Base-by-base conservation (phyloP, 1,284 basidiomycete species). In the Ustilago tritici region DNA sequence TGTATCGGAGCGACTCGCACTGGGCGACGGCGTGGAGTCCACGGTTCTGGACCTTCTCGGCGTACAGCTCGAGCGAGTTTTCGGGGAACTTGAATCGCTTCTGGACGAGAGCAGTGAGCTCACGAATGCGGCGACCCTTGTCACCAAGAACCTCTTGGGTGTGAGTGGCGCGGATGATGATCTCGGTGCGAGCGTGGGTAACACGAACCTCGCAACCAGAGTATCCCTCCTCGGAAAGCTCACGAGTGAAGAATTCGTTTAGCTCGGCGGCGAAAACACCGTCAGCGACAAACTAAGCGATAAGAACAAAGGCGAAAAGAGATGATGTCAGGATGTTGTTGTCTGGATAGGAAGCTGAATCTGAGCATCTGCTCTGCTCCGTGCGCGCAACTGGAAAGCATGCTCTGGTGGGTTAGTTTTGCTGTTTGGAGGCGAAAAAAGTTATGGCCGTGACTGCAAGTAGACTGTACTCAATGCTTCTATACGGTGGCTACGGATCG, bases 171-270 rank as follows among this genome's bases (percentile, higher is more conserved):
- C 97, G 95, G 89, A 99, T 98, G 90, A 99, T 99, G 88, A 99
- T 98, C 92, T 99, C 97, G 83, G 97, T 99, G 86, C 96, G 93
- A 81, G 96, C 95, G 88, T 99, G 97, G 84, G 97, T 99, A 78
- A 98, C 95, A 87, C 97, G 95, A 88, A 99, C 97, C 89, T 99
- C 97, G 88, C 97, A 99, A 73, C 97, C 97, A 88, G 97, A 98
- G 91, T 99, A 99, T 86, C 97, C 97, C 89, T 99, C 97, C 89
- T 97, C 96, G 70, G 96, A 93, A 86, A 99, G 93, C 89, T 99
- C 96, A 84, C 96, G 95, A 79, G 94, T 97, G 90, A 89, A 97
- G 91, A 98, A 98, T 88, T 98, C 95, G 87, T 95, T 95, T 87
- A 98, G 91, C 89, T 98, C 95, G 84, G 95, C 95, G 87, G 94